phyloP scores from a whole-genome alignment of 2,329 filamentous ascomycete genomes.

The Elsinoe batatas region DNA sequence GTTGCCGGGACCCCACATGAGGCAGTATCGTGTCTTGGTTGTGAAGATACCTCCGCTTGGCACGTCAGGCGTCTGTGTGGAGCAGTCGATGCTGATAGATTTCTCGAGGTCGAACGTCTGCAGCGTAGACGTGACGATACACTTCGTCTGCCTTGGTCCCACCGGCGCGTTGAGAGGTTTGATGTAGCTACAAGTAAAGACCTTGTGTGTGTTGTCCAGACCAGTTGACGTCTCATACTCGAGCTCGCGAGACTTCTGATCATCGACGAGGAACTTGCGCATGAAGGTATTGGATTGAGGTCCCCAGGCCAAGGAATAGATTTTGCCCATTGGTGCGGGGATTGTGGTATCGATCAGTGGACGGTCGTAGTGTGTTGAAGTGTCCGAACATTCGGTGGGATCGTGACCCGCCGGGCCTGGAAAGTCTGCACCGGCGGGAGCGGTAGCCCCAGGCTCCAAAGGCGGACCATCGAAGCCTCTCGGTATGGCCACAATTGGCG shows the following conservation, averaged over 20 bases:
- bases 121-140: slow-evolving; percentile 75
- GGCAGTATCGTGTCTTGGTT: slow-evolving; percentile 87
- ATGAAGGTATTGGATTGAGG: slow-evolving; percentile 70
- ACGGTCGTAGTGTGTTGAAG: slow-evolving; percentile 71
- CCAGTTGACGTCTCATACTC: slow-evolving; percentile 74
- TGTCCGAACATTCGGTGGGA: slow-evolving; percentile 77
- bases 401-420: slow-evolving; percentile 74
- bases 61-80: slow-evolving; percentile 87
- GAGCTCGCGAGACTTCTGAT: slow-evolving; percentile 84
- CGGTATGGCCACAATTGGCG: slow-evolving; percentile 28
- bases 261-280: slow-evolving; percentile 71
- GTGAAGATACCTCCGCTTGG: slow-evolving; percentile 86
- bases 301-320: slow-evolving; percentile 83
- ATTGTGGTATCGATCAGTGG: slow-evolving; percentile 77
- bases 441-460: slow-evolving; percentile 31
- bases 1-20: slow-evolving; percentile 85
- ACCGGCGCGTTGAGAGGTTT: slow-evolving; percentile 79
- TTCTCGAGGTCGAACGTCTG: slow-evolving; percentile 82
- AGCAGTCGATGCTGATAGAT: slow-evolving; percentile 68
- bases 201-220: slow-evolving; percentile 58
- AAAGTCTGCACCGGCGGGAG: slow-evolving; percentile 50
- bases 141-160: slow-evolving; percentile 90
- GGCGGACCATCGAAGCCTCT: slow-evolving; percentile 26
- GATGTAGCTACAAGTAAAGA: slow-evolving; percentile 73
- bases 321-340: slow-evolving; percentile 77